A percentile compares a stretch with the other conserved stretches of the same genome.
Conservation (phyloP, 2,329 filamentous ascomycete species). For the Fusarium bulbicola region DNA sequence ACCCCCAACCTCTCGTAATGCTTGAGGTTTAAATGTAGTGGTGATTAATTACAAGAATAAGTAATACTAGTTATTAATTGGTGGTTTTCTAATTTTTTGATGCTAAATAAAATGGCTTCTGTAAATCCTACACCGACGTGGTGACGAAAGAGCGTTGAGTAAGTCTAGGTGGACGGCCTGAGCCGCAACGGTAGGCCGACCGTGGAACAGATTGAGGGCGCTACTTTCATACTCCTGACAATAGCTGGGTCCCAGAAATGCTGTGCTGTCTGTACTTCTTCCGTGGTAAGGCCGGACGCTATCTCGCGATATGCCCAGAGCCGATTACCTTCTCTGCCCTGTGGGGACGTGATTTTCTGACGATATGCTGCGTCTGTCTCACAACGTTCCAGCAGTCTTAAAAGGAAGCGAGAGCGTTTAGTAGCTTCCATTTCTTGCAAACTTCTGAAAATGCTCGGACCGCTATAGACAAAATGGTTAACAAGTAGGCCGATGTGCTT, state of each 20-base stretch:
- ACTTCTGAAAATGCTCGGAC: neutral
- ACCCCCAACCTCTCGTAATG: too few relatives aligned
- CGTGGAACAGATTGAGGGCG: neutral
- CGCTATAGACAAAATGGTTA: neutral
- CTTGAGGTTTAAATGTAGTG: accelerated
- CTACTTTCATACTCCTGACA: neutral
- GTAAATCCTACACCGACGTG: accelerated
- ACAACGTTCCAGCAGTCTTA: neutral
- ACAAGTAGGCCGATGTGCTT: neutral
- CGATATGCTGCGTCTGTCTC: neutral
- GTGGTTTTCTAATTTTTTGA: neutral
- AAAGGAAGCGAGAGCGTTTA: neutral
- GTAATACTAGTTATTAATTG: neutral
- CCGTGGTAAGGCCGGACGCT: neutral
- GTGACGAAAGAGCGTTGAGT: too few relatives aligned
- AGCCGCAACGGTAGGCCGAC: neutral
- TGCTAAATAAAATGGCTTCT: accelerated
- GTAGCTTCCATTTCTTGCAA: neutral
- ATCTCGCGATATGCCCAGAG: neutral
- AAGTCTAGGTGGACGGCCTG: too few relatives aligned
- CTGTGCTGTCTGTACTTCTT: neutral
- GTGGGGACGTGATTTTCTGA: neutral
- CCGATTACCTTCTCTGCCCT: neutral
- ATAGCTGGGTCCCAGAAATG: neutral
- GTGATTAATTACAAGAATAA: accelerated